phyloP scores from a whole-genome alignment of 768 basidiomycete species.

The Artomyces pyxidatus region DNA sequence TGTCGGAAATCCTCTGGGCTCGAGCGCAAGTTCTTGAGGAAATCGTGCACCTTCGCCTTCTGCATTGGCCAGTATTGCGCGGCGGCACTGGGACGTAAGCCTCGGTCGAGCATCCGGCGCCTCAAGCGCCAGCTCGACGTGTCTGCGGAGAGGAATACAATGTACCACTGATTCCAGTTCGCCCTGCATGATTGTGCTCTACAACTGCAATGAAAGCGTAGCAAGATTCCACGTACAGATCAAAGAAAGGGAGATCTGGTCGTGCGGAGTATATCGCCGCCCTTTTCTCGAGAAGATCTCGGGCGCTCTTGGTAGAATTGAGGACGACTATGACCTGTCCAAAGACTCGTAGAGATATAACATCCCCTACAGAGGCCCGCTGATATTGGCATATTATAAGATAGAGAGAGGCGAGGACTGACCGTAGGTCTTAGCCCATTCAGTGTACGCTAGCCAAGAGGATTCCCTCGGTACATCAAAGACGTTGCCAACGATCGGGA shows the following conservation, averaged over 20 bases:
- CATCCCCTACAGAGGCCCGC: not conserved
- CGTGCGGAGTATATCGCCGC: conserved; percentile 7
- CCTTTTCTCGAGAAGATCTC: conserved; percentile 5
- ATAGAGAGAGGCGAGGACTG: not conserved
- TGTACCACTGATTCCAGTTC: not conserved
- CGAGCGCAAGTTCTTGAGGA: not conserved
- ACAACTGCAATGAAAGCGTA: not conserved
- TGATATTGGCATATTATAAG: not conserved
- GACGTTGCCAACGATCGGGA: conserved; percentile 6
- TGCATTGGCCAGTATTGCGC: not conserved
- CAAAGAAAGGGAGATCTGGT: not conserved
- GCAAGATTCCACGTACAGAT: not conserved
- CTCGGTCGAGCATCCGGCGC: not conserved
- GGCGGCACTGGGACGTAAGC: not conserved
- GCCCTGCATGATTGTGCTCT: not conserved
- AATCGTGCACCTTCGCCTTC: not conserved
- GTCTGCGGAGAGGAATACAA: not conserved
- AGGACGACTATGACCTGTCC: conserved; percentile 2
- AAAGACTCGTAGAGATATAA: conserved; percentile 1
- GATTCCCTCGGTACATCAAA: conserved; percentile 3
- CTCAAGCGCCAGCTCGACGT: not conserved
- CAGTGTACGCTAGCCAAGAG: conserved; percentile 1
- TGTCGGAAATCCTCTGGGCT: not conserved
- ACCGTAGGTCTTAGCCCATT: conserved; percentile 2
- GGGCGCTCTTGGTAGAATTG: not conserved